Conservation (phyloP, 345 rosid genomes). For the Salix exigua region DNA sequence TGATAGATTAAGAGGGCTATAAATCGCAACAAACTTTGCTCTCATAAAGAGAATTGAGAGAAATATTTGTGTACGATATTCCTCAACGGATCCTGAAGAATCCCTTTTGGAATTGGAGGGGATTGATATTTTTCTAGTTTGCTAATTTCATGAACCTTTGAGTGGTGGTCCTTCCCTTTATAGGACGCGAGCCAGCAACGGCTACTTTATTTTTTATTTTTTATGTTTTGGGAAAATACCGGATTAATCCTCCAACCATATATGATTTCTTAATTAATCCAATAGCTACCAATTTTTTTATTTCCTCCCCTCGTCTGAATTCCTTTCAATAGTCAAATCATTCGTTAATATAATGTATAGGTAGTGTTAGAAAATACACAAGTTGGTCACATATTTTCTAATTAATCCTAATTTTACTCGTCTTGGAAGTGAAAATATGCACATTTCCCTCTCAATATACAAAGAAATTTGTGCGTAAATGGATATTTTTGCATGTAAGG, state of each 20-base stretch:
- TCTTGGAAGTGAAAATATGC: neutral
- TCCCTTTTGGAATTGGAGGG: neutral
- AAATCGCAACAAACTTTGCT: neutral
- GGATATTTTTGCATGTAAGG: no score
- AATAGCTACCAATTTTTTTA: neutral
- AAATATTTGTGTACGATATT: neutral
- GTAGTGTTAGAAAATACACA: neutral
- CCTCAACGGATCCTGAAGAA: neutral
- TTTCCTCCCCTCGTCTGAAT: neutral
- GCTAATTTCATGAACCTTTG: neutral
- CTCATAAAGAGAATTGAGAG: neutral
- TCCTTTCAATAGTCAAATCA: neutral
- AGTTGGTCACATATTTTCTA: no score
- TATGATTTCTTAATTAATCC: neutral
- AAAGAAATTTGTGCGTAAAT: no score
- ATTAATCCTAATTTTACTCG: no score
- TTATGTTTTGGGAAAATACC: neutral
- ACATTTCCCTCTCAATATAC: no score
- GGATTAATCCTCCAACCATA: neutral
- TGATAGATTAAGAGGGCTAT: neutral
- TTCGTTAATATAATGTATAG: neutral
- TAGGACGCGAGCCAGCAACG: slow-evolving; percentile 45
- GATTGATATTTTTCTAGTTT: neutral
- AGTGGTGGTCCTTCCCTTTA: slow-evolving; percentile 25
- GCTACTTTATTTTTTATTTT: slow-evolving; percentile 34